Percentiles rank a stretch among this genome's conserved stretches.
Evolutionary conservation across 352 stramenopile genomes (phyloP).

Genomic region (Thalassiosira mediterranea): DNA sequence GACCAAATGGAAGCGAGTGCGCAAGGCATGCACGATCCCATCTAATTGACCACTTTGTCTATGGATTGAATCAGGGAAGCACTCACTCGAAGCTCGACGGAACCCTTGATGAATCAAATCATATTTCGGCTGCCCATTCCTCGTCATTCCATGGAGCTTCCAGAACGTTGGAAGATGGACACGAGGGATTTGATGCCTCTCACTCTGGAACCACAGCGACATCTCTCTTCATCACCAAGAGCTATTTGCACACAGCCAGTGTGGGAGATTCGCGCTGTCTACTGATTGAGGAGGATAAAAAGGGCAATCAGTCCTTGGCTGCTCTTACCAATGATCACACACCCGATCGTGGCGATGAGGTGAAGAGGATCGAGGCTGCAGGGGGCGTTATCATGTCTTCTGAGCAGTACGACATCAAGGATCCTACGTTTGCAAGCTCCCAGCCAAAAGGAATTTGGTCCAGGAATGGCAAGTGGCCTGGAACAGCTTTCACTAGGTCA

Average conservation of each 20-base stretch:
- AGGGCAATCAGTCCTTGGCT: neutral
- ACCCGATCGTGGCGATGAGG: slow-evolving; percentile 91
- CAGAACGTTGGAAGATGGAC: slow-evolving; percentile 7
- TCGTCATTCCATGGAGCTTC: slow-evolving; percentile 7
- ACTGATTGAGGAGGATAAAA: slow-evolving; percentile 12
- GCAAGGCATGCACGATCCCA: slow-evolving; percentile 86
- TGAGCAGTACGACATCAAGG: slow-evolving; percentile 91
- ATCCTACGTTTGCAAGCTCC: slow-evolving; percentile 74
- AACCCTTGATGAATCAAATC: slow-evolving; percentile 5
- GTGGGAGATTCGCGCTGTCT: slow-evolving; percentile 82
- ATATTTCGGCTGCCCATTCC: neutral
- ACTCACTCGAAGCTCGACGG: neutral
- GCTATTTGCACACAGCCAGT: slow-evolving; percentile 91
- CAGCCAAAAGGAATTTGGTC: slow-evolving; percentile 93
- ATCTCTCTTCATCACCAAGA: slow-evolving; percentile 87
- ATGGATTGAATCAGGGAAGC: neutral
- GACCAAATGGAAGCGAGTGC: slow-evolving; percentile 89
- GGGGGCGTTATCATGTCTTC: slow-evolving; percentile 87
- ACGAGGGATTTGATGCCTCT: slow-evolving; percentile 85
- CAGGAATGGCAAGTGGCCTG: slow-evolving; percentile 76
- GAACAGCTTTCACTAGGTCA: slow-evolving; percentile 61
- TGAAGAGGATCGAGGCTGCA: slow-evolving; percentile 85
- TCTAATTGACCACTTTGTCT: slow-evolving; percentile 24
- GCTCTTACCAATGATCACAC: slow-evolving; percentile 87
- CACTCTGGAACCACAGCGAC: slow-evolving; percentile 91